phyloP scores from a whole-genome alignment of 2,329 filamentous ascomycete species.

The Claviceps quebecensis region DNA sequence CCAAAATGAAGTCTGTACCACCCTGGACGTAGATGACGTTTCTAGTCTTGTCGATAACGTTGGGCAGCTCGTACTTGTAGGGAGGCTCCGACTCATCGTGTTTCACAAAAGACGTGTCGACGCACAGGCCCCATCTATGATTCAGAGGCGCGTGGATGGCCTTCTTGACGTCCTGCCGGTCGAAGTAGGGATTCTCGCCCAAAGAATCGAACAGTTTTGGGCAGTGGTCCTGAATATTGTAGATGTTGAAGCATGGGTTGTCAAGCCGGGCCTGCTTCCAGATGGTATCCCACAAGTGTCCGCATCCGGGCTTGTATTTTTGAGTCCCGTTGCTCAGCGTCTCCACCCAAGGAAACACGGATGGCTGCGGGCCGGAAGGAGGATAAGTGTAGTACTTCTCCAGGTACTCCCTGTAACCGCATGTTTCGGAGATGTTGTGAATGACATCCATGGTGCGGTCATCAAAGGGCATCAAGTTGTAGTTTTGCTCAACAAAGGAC shows the following conservation, averaged over 20 bases:
- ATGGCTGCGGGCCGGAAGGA: constrained; percentile 45
- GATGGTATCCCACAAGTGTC: constrained; percentile 41
- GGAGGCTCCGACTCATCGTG: constrained; percentile 26
- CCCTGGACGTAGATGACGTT: constrained; percentile 65
- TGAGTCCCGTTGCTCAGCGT: constrained; percentile 16
- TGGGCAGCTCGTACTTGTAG: constrained; percentile 44
- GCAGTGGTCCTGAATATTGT: constrained; percentile 59
- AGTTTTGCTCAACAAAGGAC: constrained; percentile 47
- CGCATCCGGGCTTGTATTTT: constrained; percentile 33
- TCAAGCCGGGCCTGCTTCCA: constrained; percentile 34
- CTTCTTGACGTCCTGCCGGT: constrained; percentile 53
- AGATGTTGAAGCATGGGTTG: constrained; percentile 73
- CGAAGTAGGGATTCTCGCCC: constrained; percentile 61
- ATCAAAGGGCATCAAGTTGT: constrained; percentile 49
- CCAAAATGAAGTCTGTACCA: constrained; percentile 51
- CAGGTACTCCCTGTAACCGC: constrained; percentile 48
- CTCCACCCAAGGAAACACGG: constrained; percentile 27
- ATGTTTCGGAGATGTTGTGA: constrained; percentile 36
- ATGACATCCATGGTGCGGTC: constrained; percentile 39
- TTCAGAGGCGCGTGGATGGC: constrained; percentile 50
- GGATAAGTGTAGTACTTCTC: constrained; percentile 54
- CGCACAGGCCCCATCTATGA: constrained; percentile 8
- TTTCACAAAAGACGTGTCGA: constrained; percentile 4
- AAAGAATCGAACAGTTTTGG: constrained; percentile 56
- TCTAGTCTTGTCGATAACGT: constrained; percentile 58